Evolutionary conservation across 1,139 yeast species (phyloP), one percentile per base, ranked within the genome.

Genomic region (Schwanniomyces etchellsii): DNA sequence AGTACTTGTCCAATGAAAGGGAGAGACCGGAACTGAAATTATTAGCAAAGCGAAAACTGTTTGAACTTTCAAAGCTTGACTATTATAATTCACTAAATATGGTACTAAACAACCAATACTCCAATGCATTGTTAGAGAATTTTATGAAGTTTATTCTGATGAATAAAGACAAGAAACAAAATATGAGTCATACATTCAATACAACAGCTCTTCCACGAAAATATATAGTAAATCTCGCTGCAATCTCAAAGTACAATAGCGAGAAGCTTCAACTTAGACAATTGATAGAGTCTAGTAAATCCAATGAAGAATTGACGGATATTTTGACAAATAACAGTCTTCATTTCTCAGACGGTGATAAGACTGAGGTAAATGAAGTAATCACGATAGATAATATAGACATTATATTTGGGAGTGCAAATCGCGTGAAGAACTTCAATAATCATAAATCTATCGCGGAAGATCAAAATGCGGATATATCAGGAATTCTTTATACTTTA

Each of bases 51-150:
- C 60, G 80, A 31, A 77, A 75, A 38, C 55, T 61, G 1, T 85
- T 84, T 55, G 93, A 83, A 43, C 52, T 79, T 5, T 66, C 79
- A 3, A 74, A 91, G 35, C 73, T 81, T 42, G 93, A 81, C 43
- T 86, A 85, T 48, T 73, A 78, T 46, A 71, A 74, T 33, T 79
- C 67, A 44, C 57, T 86, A 35, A 74, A 73, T 36, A 81, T 76
- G 42, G 58, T 77, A 10, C 67, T 75, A 14, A 79, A 80, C 27
- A 63, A 66, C 42, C 73, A 67, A 37, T 65, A 65, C 37, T 48
- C 59, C 28, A 68, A 64, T 40, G 62, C 56, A 33, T 48, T 67
- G n/a, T 40, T 57, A 22, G 74, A 67, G 34, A 55, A 53, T 27
- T 38, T 69, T 11, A 60, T 67, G 42, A 64, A 60, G 31, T 64